Base-by-base conservation (phyloP, 2,329 filamentous ascomycete genomes). In the Aspergillus nomiae region DNA sequence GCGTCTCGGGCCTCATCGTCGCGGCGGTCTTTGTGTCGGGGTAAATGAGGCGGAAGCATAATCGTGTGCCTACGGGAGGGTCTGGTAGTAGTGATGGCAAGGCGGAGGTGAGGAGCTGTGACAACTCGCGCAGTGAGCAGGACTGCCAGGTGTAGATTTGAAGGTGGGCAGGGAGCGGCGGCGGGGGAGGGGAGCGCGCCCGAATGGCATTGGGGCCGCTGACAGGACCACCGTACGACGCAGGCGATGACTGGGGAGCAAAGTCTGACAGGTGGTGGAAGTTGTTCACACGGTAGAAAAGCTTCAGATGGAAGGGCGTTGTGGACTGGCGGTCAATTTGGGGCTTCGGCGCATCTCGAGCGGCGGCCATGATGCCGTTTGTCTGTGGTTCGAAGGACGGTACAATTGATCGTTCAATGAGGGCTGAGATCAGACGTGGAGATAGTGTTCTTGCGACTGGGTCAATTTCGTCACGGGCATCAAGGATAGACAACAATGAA, bases 21-120 rank as follows among this genome's bases (percentile, higher is more conserved):
- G 69, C 77, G 32, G 71, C 76, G 67, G 60, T 79, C 72, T 63
- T 82, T 28, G 90, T 87, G 77, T 97, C 92, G 1, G 91, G 90
- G 75, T 91, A 97, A 59, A 97, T 87, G 21, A 97, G 86, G 55
- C 94, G 90, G 80, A 95, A 98, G 64, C 88, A 89, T n/a, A 97
- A 84, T 59, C 94, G 88, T 10, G 93, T 94, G 64, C 94, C 94
- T 46, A 93, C 85, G 8, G 89, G 86, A 0, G 91, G 91, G 43
- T 85, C 82, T 0, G 93, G 92, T 3, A 97, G 85, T 24, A 92
- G 80, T 2, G 83, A 80, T 0, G 91, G 90, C 1, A 92, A 83
- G 1, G 90, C 85, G 57, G 87, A 86, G 32, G 88, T 87, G 61
- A 98, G 85, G 59, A 94, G 89, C 61, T 91, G 87, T 26, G 90